Conservation (phyloP, 2,329 filamentous ascomycete species). For the Pezicula neosporulosa region DNA sequence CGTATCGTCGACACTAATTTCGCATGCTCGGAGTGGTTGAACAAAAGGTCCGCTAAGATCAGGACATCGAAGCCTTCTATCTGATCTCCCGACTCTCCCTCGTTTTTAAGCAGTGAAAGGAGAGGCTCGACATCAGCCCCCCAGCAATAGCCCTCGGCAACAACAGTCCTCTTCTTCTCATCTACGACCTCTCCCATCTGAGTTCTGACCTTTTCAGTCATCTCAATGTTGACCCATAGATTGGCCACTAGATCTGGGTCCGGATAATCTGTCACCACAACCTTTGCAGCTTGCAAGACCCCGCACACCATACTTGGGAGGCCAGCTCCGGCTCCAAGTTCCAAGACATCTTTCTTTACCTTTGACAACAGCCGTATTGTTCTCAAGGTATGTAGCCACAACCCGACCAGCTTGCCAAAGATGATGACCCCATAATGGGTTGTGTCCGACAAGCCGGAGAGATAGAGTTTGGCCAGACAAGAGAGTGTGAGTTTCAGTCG, state of each 20-base stretch:
- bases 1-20: slow-evolving; percentile 73
- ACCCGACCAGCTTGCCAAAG: slow-evolving; percentile 89
- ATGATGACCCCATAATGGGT: slow-evolving; percentile 84
- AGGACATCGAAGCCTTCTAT: slow-evolving; percentile 67
- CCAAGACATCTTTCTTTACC: slow-evolving; percentile 72
- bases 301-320: slow-evolving; percentile 78
- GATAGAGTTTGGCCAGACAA: slow-evolving; percentile 48
- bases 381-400: slow-evolving; percentile 75
- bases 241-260: slow-evolving; percentile 80
- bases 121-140: slow-evolving; percentile 61
- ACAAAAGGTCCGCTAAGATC: slow-evolving; percentile 84
- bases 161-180: slow-evolving; percentile 36
- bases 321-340: slow-evolving; percentile 85
- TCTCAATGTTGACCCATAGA: slow-evolving; percentile 70
- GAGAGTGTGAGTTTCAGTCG: slow-evolving; percentile 68
- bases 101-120: slow-evolving; percentile 47
- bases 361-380: slow-evolving; percentile 58
- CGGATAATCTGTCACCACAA: slow-evolving; percentile 86
- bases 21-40: slow-evolving; percentile 83
- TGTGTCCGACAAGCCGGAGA: slow-evolving; percentile 82
- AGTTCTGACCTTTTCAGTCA: slow-evolving; percentile 4
- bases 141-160: slow-evolving; percentile 79
- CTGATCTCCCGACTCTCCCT: slow-evolving; percentile 8
- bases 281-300: slow-evolving; percentile 63
- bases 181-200: slow-evolving; percentile 1